A percentile compares a stretch with the other conserved stretches of the same genome.
These are phyloP conservation scores for Hypoxylon lienhwacheense DNA, from an alignment of 495 filamentous ascomycete species.

Conservation along the genomic window DNA sequence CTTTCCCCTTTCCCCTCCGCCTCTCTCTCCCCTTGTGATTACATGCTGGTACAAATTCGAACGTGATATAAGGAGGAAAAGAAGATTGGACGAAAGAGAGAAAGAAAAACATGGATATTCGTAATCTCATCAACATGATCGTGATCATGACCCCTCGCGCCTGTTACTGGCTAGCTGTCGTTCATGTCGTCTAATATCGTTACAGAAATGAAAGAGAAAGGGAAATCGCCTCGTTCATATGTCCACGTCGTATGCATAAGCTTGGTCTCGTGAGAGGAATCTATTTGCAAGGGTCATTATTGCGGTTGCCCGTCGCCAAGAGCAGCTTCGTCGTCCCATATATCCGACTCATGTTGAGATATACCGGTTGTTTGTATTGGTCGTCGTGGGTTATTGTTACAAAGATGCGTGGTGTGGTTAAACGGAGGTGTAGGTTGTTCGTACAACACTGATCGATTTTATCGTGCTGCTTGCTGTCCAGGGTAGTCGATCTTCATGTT, in stretches of 20 bases:
- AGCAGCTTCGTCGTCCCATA: slow-evolving; percentile 5
- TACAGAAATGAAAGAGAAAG: not conserved
- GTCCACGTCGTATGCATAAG: not conserved
- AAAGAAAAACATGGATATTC: slow-evolving; percentile 7
- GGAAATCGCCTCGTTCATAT: not conserved
- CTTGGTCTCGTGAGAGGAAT: slow-evolving; percentile 2
- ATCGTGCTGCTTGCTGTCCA: no score
- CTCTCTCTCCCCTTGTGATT: no score
- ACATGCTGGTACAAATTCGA: not conserved
- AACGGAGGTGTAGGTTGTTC: no score
- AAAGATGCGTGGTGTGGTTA: slow-evolving; percentile 3
- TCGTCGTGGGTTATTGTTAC: slow-evolving; percentile 16
- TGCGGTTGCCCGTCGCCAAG: not conserved
- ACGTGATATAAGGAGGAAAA: not conserved
- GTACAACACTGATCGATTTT: not conserved
- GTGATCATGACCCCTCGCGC: not conserved
- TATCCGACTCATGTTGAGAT: slow-evolving; percentile 1
- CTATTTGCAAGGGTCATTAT: slow-evolving; percentile 15
- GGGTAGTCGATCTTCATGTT: not conserved
- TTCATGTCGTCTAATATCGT: slow-evolving; percentile 11
- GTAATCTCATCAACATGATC: slow-evolving; percentile 11
- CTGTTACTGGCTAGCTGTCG: slow-evolving; percentile 3
- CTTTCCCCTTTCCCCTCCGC: not conserved
- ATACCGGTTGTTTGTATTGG: not conserved
- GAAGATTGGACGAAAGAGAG: not conserved